Evolutionary conservation across 495 filamentous ascomycete species (phyloP).

Genomic region (Penicillium dipodomyicola): DNA sequence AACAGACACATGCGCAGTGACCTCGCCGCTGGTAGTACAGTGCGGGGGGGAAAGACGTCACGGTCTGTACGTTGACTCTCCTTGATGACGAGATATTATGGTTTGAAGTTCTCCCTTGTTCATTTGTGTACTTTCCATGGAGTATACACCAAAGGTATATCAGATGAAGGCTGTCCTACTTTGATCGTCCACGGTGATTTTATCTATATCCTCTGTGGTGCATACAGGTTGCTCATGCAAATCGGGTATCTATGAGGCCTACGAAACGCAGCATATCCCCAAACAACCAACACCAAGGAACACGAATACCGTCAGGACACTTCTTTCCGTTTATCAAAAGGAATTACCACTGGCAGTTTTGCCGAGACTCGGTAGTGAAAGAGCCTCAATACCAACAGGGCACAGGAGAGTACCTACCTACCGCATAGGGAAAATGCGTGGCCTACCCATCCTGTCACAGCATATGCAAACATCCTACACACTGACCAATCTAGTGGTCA

Average conservation of each 20-base stretch:
- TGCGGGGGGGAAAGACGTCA: background rate
- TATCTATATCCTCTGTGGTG: background rate
- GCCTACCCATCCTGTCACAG: conserved; percentile 2
- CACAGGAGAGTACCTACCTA: background rate
- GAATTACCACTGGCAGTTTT: background rate
- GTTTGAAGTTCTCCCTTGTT: background rate
- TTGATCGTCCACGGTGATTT: background rate
- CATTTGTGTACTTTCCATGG: background rate
- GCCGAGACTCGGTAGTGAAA: background rate
- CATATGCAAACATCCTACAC: background rate
- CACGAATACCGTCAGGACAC: background rate
- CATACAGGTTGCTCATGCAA: background rate
- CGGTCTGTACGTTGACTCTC: background rate
- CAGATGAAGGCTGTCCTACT: background rate
- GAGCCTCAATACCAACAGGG: background rate
- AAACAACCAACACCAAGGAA: background rate
- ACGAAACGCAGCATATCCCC: background rate
- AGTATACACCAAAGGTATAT: background rate
- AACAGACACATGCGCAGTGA: background rate
- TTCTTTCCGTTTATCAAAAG: background rate
- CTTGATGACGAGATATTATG: background rate
- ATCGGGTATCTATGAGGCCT: background rate
- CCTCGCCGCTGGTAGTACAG: background rate
- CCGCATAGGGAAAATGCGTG: background rate
- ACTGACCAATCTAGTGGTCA: background rate